Conservation (phyloP, 1,284 basidiomycete species). For the Takashimella tepidaria region DNA sequence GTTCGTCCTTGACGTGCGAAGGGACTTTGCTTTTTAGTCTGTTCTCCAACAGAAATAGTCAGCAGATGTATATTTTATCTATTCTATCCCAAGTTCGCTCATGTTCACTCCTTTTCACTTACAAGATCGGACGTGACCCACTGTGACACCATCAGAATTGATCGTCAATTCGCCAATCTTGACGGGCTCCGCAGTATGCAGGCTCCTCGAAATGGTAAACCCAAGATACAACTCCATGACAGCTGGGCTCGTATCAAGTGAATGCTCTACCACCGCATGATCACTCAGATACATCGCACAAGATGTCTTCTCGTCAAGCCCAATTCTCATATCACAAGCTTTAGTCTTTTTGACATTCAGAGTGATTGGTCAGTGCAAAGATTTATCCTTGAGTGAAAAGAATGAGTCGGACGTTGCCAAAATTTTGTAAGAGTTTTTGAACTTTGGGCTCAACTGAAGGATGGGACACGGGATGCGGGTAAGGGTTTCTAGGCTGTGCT, state of each 20-base stretch:
- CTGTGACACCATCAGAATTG: background rate
- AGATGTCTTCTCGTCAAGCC: background rate
- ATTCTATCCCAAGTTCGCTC: too few relatives aligned
- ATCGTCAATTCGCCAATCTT: background rate
- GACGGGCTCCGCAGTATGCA: background rate
- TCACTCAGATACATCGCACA: background rate
- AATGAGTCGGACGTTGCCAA: background rate
- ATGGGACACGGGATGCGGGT: background rate
- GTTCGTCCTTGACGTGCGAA: background rate
- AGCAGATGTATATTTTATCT: background rate
- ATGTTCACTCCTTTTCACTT: background rate
- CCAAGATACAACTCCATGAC: background rate
- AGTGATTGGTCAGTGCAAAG: background rate
- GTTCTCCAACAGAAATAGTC: background rate
- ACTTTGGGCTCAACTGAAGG: background rate
- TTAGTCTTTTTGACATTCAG: background rate
- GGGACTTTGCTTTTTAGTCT: background rate
- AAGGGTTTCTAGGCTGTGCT: background rate
- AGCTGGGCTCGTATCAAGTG: background rate
- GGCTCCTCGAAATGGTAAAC: background rate
- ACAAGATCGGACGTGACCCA: background rate
- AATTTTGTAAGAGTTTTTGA: background rate
- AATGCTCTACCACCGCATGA: background rate
- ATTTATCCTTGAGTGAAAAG: background rate
- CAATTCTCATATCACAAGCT: background rate